These are phyloP conservation scores for Endoconidiophora polonica DNA, from an alignment of 2,329 filamentous ascomycete species.

Conservation along the genomic window DNA sequence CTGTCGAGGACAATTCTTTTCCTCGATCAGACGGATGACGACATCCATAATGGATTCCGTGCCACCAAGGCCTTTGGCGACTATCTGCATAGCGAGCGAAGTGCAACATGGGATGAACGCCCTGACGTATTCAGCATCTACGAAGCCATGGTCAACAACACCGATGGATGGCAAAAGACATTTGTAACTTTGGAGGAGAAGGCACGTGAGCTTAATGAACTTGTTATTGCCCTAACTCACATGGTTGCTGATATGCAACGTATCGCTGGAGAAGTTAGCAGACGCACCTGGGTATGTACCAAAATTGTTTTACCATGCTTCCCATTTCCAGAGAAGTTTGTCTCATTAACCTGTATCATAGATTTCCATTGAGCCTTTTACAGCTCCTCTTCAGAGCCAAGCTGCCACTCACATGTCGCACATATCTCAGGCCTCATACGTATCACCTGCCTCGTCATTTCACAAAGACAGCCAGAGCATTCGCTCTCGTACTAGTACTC, in stretches of 20 bases:
- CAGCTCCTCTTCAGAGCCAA: conserved; percentile 5
- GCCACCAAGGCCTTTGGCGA: conserved; percentile 60
- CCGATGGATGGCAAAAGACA: conserved; percentile 74
- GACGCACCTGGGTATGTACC: conserved; percentile 51
- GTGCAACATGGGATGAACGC: conserved; percentile 44
- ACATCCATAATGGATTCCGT: conserved; percentile 61
- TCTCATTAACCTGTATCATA: background rate
- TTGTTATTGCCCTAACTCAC: conserved; percentile 48
- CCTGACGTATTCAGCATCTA: conserved; percentile 55
- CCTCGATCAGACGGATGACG: conserved; percentile 61
- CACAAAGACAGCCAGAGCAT: conserved; percentile 5
- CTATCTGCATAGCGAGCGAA: conserved; percentile 53
- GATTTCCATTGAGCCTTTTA: conserved; percentile 10
- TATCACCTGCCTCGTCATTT: conserved; percentile 7
- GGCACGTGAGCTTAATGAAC: conserved; percentile 39
- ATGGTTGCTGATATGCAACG: conserved; percentile 76
- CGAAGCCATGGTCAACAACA: conserved; percentile 80
- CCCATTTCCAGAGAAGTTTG: background rate
- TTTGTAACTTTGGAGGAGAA: conserved; percentile 61
- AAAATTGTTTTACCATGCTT: background rate
- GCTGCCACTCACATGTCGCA: conserved; percentile 9
- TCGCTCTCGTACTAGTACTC: conserved; percentile 7
- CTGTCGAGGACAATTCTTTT: conserved; percentile 60
- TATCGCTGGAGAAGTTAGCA: conserved; percentile 67
- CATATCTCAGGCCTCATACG: conserved; percentile 9